A percentile compares a stretch with the other conserved stretches of the same genome.
These are phyloP conservation scores for Elsinoe necatrix DNA, from an alignment of 2,329 filamentous ascomycete genomes.

Conservation along the genomic window DNA sequence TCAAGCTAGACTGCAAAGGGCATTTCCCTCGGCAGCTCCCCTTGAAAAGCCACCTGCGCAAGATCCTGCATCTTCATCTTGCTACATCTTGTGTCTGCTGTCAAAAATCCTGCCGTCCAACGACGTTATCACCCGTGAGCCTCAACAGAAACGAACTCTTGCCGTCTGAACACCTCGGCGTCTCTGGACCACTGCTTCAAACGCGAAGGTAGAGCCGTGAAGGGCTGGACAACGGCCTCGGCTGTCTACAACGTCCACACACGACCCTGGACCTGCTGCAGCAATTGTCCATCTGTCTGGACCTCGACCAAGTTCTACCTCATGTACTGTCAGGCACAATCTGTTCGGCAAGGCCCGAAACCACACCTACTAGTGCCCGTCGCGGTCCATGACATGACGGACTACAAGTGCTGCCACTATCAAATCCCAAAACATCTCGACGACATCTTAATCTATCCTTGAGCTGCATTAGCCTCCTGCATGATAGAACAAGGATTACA, in stretches of 20 bases:
- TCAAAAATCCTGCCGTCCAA: constrained; percentile 12
- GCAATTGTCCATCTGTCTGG: neutral
- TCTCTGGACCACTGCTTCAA: neutral
- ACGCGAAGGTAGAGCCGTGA: neutral
- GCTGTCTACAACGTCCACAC: neutral
- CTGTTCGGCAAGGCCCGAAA: neutral
- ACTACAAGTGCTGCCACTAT: constrained; percentile 10
- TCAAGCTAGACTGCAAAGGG: neutral
- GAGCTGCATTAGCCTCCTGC: constrained; percentile 14
- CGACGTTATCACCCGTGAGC: constrained; percentile 4
- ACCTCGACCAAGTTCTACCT: neutral
- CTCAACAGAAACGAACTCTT: constrained; percentile 1
- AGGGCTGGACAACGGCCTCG: constrained; percentile 1
- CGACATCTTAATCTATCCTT: constrained; percentile 1
- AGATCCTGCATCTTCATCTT: neutral
- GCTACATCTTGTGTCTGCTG: neutral
- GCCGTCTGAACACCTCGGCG: neutral
- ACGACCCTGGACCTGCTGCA: neutral
- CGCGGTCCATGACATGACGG: neutral
- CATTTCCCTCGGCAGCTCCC: neutral
- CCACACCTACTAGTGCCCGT: neutral
- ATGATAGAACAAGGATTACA: constrained; percentile 2
- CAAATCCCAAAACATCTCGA: constrained; percentile 1
- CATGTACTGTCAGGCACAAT: neutral
- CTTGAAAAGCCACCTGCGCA: constrained; percentile 2